phyloP scores from a whole-genome alignment of 164 flowering plant genomes.

The Chloranthus sessilifolius region DNA sequence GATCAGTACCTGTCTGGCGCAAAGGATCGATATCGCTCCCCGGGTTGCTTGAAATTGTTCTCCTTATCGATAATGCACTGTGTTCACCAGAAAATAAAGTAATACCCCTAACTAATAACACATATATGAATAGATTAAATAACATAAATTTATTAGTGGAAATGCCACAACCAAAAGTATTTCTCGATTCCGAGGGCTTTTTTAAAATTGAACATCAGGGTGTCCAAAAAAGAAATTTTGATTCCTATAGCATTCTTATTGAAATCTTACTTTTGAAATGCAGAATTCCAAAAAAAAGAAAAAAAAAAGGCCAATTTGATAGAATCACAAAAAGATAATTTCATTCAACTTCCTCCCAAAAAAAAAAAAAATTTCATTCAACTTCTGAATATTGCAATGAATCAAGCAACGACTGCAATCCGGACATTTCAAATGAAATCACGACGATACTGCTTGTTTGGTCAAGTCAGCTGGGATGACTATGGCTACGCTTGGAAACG shows the following conservation, averaged over 20 bases:
- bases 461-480: too few relatives aligned
- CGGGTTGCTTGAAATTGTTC: constrained; percentile 96
- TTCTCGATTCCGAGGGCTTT: neutral
- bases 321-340: too few relatives aligned
- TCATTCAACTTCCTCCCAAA: too few relatives aligned
- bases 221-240: neutral
- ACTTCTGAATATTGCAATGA: too few relatives aligned
- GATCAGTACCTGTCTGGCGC: constrained; percentile 61
- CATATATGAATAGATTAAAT: neutral
- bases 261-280: too few relatives aligned
- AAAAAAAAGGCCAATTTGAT: too few relatives aligned
- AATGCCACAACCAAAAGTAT: neutral
- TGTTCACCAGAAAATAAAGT: constrained; percentile 1
- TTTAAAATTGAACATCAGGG: neutral
- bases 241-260: neutral
- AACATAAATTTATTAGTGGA: neutral
- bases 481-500: too few relatives aligned
- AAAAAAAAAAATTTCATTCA: too few relatives aligned
- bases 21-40: constrained; percentile 90
- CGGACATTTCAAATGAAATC: too few relatives aligned
- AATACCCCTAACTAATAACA: neutral
- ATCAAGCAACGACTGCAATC: too few relatives aligned
- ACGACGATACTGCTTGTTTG: too few relatives aligned
- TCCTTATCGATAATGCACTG: constrained; percentile 79
- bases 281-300: too few relatives aligned